Base-by-base conservation (phyloP, 1,139 yeast genomes). In the Williopsis jadinii region DNA sequence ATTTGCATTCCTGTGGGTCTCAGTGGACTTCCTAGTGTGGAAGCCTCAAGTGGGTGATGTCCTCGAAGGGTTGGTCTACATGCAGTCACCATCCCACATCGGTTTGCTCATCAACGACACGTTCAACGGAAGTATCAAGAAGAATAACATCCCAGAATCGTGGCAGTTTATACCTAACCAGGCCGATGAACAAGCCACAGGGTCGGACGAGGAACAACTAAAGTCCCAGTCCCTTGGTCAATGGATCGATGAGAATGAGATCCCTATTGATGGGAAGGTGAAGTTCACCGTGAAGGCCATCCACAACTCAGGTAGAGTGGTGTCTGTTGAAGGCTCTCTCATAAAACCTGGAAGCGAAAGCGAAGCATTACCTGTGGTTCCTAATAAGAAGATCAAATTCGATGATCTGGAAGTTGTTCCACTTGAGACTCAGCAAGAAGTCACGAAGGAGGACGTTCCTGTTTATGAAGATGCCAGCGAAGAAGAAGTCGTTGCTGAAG, bases 81-180 rank as follows among this genome's bases (percentile, higher is more conserved):
- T 92, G 75, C 97, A 90, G 67, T 83, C 97, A 2, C 96, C 95
- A 12, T 84, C 95, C 9, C 98, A 92, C 59, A 82, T 94, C 56
- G 97, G 97, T 47, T 70, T 92, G 49, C 73, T 92, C 52, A 73
- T 92, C 41, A 92, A 86, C 60, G 97, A 92, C 63, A 86, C 95
- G 1, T 92, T 92, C 68, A 94, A 92, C 64, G 97, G 97, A 30
- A 80, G 94, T 41, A 87, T 92, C 50, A 86, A 85, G 62, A 80
- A 85, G 61, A 82, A 75, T 59, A 79, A 78, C 53, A 87, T 92
- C 48, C 98, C 98, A 13, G 65, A 67, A 34, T 75, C 70, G 40
- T 92, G 98, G 98, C 67, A 68, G 30, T 92, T 90, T 62, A 72
- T 84, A 41, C 92, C 94, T 38, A 78, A 72, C 52, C 94, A 87